Conservation (phyloP, 2,329 filamentous ascomycete species). For the Emergomyces pasteurianus region DNA sequence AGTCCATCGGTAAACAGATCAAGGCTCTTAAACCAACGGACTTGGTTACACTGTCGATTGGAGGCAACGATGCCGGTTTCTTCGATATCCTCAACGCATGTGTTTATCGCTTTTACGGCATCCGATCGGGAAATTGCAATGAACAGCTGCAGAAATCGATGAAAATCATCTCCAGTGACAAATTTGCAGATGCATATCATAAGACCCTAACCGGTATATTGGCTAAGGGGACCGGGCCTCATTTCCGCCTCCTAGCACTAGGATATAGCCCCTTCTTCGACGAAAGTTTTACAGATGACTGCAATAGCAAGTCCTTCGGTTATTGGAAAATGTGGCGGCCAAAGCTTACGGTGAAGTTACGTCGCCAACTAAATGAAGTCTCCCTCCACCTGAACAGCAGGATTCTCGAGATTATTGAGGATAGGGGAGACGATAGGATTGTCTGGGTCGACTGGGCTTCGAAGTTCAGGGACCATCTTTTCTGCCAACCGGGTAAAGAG, state of each 20-base stretch:
- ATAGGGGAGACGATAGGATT: constrained; percentile 11
- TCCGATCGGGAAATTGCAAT: constrained; percentile 5
- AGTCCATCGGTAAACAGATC: constrained; percentile 6
- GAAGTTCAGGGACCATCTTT: constrained; percentile 16
- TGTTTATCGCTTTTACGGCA: constrained; percentile 16
- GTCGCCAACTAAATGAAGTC: constrained; percentile 15
- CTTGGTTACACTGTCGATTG: constrained; percentile 16
- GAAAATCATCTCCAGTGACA: constrained; percentile 3
- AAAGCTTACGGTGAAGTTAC: constrained; percentile 13
- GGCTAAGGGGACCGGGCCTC: constrained; percentile 13
- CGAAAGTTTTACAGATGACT: constrained; percentile 12
- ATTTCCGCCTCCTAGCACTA: constrained; percentile 14
- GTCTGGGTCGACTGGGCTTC: constrained; percentile 17
- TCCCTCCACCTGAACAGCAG: constrained; percentile 15
- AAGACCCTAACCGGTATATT: constrained; percentile 12
- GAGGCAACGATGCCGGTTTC: constrained; percentile 20
- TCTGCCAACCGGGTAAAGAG: constrained; percentile 14
- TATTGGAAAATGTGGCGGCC: constrained; percentile 7
- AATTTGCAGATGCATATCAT: constrained; percentile 13
- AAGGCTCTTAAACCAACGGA: constrained; percentile 7
- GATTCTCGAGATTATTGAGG: constrained; percentile 14
- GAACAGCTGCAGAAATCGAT: background rate
- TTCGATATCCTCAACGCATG: constrained; percentile 18
- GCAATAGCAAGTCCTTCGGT: constrained; percentile 6
- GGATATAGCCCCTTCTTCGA: constrained; percentile 16